These are phyloP conservation scores for Pseudevernia furfuracea DNA, from an alignment of 495 filamentous ascomycete species.

Conservation along the genomic window DNA sequence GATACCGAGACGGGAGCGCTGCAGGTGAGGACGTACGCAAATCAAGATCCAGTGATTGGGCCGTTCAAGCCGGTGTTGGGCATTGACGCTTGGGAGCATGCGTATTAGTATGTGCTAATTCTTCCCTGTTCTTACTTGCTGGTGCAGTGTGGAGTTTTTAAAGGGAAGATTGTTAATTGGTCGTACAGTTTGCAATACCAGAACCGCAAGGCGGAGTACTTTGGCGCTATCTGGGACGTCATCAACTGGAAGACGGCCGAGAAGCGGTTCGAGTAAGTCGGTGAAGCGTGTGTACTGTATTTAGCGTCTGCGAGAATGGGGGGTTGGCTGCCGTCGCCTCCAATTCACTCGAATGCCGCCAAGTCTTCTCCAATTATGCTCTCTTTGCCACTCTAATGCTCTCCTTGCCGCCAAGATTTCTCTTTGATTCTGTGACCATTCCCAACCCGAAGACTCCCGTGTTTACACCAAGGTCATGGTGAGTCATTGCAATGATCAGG, in stretches of 20 bases:
- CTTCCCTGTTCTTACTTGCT: neutral
- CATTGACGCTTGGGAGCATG: conserved; percentile 97
- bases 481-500: neutral
- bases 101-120: conserved; percentile 53
- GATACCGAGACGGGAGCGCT: conserved; percentile 69
- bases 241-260: conserved; percentile 96
- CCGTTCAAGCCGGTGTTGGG: conserved; percentile 81
- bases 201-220: conserved; percentile 98
- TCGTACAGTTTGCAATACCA: conserved; percentile 79
- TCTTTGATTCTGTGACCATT: neutral
- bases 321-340: neutral
- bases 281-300: neutral
- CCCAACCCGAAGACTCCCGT: neutral
- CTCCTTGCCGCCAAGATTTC: neutral
- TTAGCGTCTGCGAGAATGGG: neutral
- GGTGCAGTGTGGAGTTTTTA: neutral
- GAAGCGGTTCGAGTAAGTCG: conserved; percentile 55
- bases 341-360: neutral
- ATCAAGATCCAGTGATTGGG: conserved; percentile 90
- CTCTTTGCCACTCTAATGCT: neutral
- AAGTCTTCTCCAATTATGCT: neutral
- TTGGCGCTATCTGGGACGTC: conserved; percentile 92
- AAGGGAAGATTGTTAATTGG: conserved; percentile 11
- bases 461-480: too few species aligned
- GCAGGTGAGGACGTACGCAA: conserved; percentile 71